Base-by-base conservation (phyloP, 2,329 filamentous ascomycete genomes). In the Madurella mycetomatis region DNA sequence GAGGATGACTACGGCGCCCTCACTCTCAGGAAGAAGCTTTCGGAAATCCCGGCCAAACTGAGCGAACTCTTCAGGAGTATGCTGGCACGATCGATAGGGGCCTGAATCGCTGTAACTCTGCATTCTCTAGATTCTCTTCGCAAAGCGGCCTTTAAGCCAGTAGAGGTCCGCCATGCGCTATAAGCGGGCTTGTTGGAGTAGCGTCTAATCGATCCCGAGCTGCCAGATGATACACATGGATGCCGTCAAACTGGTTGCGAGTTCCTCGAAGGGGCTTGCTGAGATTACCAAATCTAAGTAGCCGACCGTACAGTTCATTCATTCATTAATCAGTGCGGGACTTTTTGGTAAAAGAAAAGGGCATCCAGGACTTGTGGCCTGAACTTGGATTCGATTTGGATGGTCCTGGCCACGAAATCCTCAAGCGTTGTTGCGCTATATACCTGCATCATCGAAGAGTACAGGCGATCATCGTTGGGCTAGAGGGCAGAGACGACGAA, bases 11-110 rank as follows among this genome's bases (percentile, higher is more conserved):
- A 41, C 41, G 47, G 63, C 0, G 55, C 66, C 7, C 53, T 62
- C 9, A 57, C 52, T 1, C 31, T 74, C 0, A 59, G 37, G 2
- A 63, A 62, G 12, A 62, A 60, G 13, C 66, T 78, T 0, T 11
- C 49, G 0, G 62, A 71, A 4, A 63, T 76, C 0, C 76, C 75
- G 0, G 53, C 9, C 4, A 66, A 67, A 0, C 64, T 85, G 0
- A 61, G 69, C 40, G 67, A 76, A 0, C 60, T 85, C 0, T 84
- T 85, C 55, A 69, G 66, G 4, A 66, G 78, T 9, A 25, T 25
- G 25, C 25, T 25, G 25, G 25, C 25, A 7, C 25, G 25, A 25
- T 25, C 25, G 7, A 25, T 7, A 25, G 3, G 7, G 25, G 7
- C 3, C 25, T 25, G 25, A 25, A 25, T 25, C 25, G 25, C 25